A percentile compares a stretch with the other conserved stretches of the same genome.
Conservation (phyloP, 805 yeast species). For the Danielia reshetovae region DNA sequence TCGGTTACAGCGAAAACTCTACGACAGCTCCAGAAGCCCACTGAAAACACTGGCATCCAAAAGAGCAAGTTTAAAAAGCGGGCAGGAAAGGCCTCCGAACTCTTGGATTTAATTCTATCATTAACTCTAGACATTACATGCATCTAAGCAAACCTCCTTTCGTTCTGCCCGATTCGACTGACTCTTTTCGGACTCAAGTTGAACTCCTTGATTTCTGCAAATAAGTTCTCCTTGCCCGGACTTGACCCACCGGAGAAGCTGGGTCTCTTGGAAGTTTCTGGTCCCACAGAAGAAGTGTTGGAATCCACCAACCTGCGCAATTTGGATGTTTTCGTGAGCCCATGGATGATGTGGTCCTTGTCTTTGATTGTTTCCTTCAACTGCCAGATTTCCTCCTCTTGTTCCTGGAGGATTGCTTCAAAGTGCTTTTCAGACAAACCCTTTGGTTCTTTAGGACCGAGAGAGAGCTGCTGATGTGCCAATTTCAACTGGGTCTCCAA, state of each 20-base stretch:
- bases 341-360: conserved; percentile 76
- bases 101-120: conserved; percentile 17
- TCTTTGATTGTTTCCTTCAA: conserved; percentile 59
- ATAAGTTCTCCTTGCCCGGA: conserved; percentile 10
- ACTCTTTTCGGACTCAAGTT: conserved; percentile 10
- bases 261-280: conserved; percentile 10
- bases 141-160: background rate
- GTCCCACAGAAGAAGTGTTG: conserved; percentile 12
- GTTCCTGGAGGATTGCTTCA: conserved; percentile 46
- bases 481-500: conserved; percentile 51
- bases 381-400: conserved; percentile 65
- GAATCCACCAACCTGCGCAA: conserved; percentile 47
- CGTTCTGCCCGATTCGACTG: background rate
- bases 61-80: conserved; percentile 26
- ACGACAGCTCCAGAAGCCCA: conserved; percentile 18
- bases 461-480: conserved; percentile 18
- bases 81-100: conserved; percentile 23
- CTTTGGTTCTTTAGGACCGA: background rate
- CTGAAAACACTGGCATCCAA: conserved; percentile 18
- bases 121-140: background rate
- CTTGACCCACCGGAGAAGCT: conserved; percentile 8
- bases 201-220: conserved; percentile 6
- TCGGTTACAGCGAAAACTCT: conserved; percentile 24
- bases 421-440: conserved; percentile 14
- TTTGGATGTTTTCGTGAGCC: conserved; percentile 62